Evolutionary conservation across 495 filamentous ascomycete genomes (phyloP).

Genomic region (Echria macrotheca): DNA sequence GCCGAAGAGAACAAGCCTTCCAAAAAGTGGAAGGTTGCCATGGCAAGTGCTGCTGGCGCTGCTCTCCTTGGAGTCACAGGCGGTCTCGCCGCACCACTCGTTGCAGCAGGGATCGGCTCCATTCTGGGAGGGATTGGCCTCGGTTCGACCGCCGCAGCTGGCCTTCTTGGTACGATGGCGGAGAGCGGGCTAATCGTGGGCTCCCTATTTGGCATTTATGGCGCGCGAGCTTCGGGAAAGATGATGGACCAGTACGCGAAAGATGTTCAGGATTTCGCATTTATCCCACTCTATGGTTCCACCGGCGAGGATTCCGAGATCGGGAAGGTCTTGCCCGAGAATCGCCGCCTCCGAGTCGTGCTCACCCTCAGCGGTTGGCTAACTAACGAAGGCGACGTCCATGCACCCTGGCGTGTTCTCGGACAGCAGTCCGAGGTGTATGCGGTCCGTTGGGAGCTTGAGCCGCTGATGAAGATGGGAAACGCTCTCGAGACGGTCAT

Average conservation of each 20-base stretch:
- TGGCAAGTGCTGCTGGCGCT: constrained; percentile 53
- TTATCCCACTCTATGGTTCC: constrained; percentile 63
- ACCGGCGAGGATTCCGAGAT: constrained; percentile 26
- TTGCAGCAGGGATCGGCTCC: constrained; percentile 75
- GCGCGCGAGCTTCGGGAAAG: constrained; percentile 73
- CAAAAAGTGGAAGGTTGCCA: constrained; percentile 73
- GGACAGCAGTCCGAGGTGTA: constrained; percentile 70
- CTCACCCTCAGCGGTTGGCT: constrained; percentile 83
- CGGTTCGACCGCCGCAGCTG: constrained; percentile 60
- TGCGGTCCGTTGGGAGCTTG: constrained; percentile 77
- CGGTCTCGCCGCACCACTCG: constrained; percentile 72
- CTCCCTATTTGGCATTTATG: constrained; percentile 83
- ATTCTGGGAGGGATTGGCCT: constrained; percentile 78
- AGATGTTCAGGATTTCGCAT: constrained; percentile 85
- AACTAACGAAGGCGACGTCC: constrained; percentile 61
- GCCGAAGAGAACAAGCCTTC: constrained; percentile 58
- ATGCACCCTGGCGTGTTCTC: constrained; percentile 70
- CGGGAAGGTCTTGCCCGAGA: constrained; percentile 36
- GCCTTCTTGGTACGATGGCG: constrained; percentile 72
- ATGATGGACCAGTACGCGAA: constrained; percentile 84
- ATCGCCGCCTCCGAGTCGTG: constrained; percentile 69
- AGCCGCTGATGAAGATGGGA: constrained; percentile 71
- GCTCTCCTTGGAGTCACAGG: constrained; percentile 69
- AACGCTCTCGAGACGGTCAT: constrained; percentile 67
- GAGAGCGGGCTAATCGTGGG: constrained; percentile 74